Base-by-base conservation (phyloP, 2,329 filamentous ascomycete genomes). In the Colletotrichum orbiculare region DNA sequence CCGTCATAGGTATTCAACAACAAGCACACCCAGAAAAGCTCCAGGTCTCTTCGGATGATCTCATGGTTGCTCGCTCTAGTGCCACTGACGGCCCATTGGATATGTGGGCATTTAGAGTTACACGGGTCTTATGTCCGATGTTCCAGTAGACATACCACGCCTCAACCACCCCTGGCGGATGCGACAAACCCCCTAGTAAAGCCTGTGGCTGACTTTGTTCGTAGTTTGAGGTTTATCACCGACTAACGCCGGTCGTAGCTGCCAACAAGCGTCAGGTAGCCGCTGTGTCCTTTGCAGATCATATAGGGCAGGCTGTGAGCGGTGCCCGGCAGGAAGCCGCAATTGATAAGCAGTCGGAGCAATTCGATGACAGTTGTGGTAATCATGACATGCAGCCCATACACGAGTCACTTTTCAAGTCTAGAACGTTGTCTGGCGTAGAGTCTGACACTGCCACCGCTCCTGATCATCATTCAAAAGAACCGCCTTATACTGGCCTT, bases 71-170 rank as follows among this genome's bases (percentile, higher is more conserved):
- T 55, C 35, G 25, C 25, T 25, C 25, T 25, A 25, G 25, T 25
- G 25, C 25, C 25, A 5, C 25, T 25, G 4, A 25, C 25, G 25
- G 4, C 25, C 25, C 25, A 25, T 46, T 62, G 62, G 62, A 52
- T 45, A 55, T 65, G 35, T 54, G 39, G 17, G 53, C n/a, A 34
- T 62, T 61, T 55, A 47, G 35, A 47, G 57, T 55, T 61, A 39
- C 46, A 46, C n/a, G 25, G 42, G 15, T 33, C 57, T 65, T 41
- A 42, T 55, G 45, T 53, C 39, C 50, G 62, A 52, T 41, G 39
- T 15, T 50, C 39, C 45, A 64, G 47, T 54, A 37, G 25, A 33
- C 35, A 25, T 47, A 25, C 25, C 25, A 25, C 25, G 25, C 25
- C 25, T 25, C 25, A 25, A 25, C 3, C 4, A 25, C 25, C 25